Conservation (phyloP, 805 yeast genomes). For the Novakomyces olei region DNA sequence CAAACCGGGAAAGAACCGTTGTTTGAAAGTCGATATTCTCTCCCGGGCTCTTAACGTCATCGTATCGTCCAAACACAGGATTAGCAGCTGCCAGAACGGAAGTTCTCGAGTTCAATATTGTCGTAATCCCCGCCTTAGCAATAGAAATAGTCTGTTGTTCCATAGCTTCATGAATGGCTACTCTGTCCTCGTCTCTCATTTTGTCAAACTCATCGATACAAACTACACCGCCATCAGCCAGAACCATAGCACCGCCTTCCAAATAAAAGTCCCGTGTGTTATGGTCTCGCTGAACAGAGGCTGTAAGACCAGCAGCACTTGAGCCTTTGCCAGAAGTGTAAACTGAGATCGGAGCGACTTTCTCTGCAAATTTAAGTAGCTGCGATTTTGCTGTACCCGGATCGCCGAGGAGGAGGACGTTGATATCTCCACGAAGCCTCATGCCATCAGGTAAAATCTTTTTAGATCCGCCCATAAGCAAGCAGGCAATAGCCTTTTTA, state of each 20-base stretch:
- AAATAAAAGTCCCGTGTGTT: slow-evolving; percentile 74
- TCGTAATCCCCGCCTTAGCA: slow-evolving; percentile 97
- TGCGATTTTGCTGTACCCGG: slow-evolving; percentile 99
- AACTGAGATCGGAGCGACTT: slow-evolving; percentile 80
- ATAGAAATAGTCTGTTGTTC: slow-evolving; percentile 97
- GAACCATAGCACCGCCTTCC: slow-evolving; percentile 99
- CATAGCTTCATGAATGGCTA: slow-evolving; percentile 98
- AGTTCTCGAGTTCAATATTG: slow-evolving; percentile 86
- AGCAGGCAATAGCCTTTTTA: slow-evolving; percentile 78
- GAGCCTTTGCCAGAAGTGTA: slow-evolving; percentile 98
- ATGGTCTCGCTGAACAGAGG: slow-evolving; percentile 85
- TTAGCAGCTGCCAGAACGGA: slow-evolving; percentile 95
- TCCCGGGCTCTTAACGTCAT: slow-evolving; percentile 88
- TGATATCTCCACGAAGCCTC: slow-evolving; percentile 92
- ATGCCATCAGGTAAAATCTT: slow-evolving; percentile 85
- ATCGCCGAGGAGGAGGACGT: slow-evolving; percentile 81
- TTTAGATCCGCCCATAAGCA: slow-evolving; percentile 84
- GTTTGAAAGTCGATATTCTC: slow-evolving; percentile 96
- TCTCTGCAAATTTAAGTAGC: slow-evolving; percentile 80
- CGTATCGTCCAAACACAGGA: slow-evolving; percentile 91
- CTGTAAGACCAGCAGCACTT: slow-evolving; percentile 98
- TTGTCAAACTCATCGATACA: slow-evolving; percentile 98
- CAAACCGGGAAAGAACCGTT: slow-evolving; percentile 89
- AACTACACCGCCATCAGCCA: slow-evolving; percentile 97
- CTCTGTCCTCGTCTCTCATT: slow-evolving; percentile 97